Base-by-base conservation (phyloP, 2,329 filamentous ascomycete species). In the Periconia sp. region DNA sequence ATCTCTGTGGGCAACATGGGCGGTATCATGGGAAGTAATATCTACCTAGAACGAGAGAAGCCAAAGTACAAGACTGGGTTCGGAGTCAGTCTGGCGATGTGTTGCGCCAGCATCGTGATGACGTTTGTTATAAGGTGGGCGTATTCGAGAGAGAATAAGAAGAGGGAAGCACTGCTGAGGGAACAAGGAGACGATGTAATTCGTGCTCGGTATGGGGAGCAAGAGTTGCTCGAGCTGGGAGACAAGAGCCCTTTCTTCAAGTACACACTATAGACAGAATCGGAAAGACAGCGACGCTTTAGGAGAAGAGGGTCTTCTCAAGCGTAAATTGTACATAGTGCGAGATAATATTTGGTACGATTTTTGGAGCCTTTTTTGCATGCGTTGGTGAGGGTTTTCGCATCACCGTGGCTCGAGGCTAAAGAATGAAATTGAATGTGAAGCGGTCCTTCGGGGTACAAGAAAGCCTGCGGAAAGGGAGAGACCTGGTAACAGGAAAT, bases 41-140 rank as follows among this genome's bases (percentile, higher is more conserved):
- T 81, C 40, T 83, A 77, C 51, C 56, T 80, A 23, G 54, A 66
- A 3, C 57, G 60, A 1, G 76, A 83, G 55, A 69, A 67, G 35
- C 80, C 80, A 0, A 59, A 61, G 21, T 83, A 79, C 51, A 65
- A 54, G 24, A 77, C 75, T 0, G 80, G 80, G 0, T 82, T 80
- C 50, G 72, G 74, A 0, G 71, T 74, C 0, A 70, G 70, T 43
- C 61, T 82, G 26, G 77, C 69, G 1, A 68, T 69, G 65, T 68
- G 62, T 31, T 63, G 76, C 47, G 54, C 78, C 13, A 77, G 77
- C 61, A 57, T 82, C 68, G 66, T 48, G 65, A 70, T 40, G 55
- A 74, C 36, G 54, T 69, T 59, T 70, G 76, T 48, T 61, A 64
- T 47, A 53, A 68, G 46, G 52, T 78, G 21, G 63, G 79, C 56